Base-by-base conservation (phyloP, 2,329 filamentous ascomycete species). In the Xylaria sp. region DNA sequence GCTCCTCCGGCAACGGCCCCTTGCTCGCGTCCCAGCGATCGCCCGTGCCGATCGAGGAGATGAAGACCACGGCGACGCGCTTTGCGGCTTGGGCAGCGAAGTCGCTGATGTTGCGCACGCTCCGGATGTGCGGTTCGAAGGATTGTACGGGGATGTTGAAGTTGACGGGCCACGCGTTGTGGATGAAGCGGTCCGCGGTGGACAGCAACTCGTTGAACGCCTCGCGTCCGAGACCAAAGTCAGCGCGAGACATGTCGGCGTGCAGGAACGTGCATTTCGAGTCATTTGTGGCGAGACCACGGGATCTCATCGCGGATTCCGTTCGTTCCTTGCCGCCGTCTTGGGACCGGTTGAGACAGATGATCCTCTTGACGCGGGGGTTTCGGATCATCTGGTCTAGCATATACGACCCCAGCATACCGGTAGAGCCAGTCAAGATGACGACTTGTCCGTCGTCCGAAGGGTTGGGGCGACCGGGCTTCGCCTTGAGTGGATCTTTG, bases 101-200 rank as follows among this genome's bases (percentile, higher is more conserved):
- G 57, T 81, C 75, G 21, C 83, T 76, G 4, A 88, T 72, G 63
- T 82, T 80, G 5, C 82, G 78, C 54, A 87, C 78, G 3, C 81
- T 79, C 2, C 78, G 75, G 42, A 87, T 78, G 64, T 85, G 80
- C 0, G 79, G 76, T 67, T 82, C 80, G 58, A 86, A 87, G 0
- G 78, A 82, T 23, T 77, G 73, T 6, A 85, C 62, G 0, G 78
- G 72, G 17, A 84, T 78, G 69, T 82, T 84, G 69, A 81, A 83
- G 71, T 84, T 83, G 72, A 87, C 84, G 0, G 80, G 81, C 80
- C 82, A 85, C 6, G 83, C 82, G 65, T 83, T 85, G 72, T 87
- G 84, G 57, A 84, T 80, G 17, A 85, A 73, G 14, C 78, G 77
- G 55, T 83, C 81, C 0, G 76, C 77, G 1, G 79, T 73, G 7